phyloP scores from a whole-genome alignment of 73 alveolate genomes.

The Halteria grandinella region DNA sequence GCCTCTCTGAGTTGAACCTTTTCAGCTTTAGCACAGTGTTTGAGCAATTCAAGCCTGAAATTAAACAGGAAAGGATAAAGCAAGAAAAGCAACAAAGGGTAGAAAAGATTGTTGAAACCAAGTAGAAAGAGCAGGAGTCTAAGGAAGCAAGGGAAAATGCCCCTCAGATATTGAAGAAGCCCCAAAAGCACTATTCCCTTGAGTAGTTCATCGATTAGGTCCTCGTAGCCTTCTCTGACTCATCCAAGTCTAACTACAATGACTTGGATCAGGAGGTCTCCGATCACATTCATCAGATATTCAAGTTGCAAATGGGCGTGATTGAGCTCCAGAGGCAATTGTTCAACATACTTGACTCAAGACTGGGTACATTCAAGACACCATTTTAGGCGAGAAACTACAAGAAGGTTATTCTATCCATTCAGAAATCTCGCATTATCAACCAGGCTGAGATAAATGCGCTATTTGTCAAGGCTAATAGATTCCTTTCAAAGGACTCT shows the following conservation, averaged over 20 bases:
- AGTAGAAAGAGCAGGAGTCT: too few relatives aligned
- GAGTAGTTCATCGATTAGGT: constrained; percentile 1
- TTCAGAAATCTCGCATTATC: background rate
- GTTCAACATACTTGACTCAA: constrained; percentile 3
- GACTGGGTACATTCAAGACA: constrained; percentile 5
- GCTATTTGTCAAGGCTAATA: constrained; percentile 24
- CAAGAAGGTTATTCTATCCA: background rate
- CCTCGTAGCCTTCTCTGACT: constrained; percentile 3
- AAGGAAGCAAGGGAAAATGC: too few relatives aligned
- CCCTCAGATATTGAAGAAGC: background rate
- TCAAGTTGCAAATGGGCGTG: background rate
- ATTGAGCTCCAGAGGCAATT: background rate
- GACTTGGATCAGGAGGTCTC: constrained; percentile 14
- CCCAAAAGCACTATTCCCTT: background rate
- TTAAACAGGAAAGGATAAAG: too few relatives aligned
- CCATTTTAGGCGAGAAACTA: constrained; percentile 30
- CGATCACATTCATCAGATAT: background rate
- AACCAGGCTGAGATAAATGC: background rate
- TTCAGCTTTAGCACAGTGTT: too few relatives aligned
- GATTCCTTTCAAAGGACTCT: constrained; percentile 19
- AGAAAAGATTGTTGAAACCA: too few relatives aligned
- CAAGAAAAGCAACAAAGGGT: too few relatives aligned
- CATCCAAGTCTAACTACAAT: background rate
- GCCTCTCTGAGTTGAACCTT: too few relatives aligned
- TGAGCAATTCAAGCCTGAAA: too few relatives aligned